phyloP scores from a whole-genome alignment of 352 stramenopile genomes.

The Phytophthora multivora region DNA sequence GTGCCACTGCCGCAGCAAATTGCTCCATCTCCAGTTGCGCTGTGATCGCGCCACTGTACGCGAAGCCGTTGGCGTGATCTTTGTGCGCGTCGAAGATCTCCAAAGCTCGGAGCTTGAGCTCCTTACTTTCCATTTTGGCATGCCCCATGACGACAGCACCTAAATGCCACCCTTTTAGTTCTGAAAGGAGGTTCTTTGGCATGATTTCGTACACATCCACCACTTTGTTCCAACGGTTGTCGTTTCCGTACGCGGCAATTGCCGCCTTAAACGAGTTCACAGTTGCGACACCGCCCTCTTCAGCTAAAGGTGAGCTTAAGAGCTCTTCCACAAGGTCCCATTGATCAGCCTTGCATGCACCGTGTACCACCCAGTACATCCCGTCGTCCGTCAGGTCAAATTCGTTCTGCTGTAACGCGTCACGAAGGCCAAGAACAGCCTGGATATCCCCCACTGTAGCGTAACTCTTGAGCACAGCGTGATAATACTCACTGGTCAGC shows the following conservation, averaged over 20 bases:
- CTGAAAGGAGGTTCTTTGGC: slow-evolving; percentile 27
- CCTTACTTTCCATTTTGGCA: slow-evolving; percentile 43
- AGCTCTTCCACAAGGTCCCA: slow-evolving; percentile 58
- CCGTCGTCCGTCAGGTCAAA: slow-evolving; percentile 67
- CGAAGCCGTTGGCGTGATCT: slow-evolving; percentile 45
- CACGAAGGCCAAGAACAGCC: slow-evolving; percentile 56
- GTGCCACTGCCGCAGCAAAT: slow-evolving; percentile 42
- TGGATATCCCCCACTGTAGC: slow-evolving; percentile 58
- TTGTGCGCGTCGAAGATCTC: slow-evolving; percentile 52
- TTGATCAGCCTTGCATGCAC: slow-evolving; percentile 53
- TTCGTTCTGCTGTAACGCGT: slow-evolving; percentile 46
- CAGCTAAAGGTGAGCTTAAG: slow-evolving; percentile 25
- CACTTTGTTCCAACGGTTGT: slow-evolving; percentile 57
- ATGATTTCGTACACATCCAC: slow-evolving; percentile 61
- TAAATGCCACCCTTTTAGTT: slow-evolving; percentile 52
- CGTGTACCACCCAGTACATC: slow-evolving; percentile 68
- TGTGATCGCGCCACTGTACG: slow-evolving; percentile 56
- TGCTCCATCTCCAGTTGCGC: slow-evolving; percentile 52
- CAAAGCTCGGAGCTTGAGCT: slow-evolving; percentile 38
- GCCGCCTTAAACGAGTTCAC: slow-evolving; percentile 70
- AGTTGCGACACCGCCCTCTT: slow-evolving; percentile 38
- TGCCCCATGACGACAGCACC: slow-evolving; percentile 66
- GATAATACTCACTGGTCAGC: slow-evolving; percentile 69
- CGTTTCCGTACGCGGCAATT: slow-evolving; percentile 67
- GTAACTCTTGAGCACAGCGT: slow-evolving; percentile 76